phyloP scores from a whole-genome alignment of 768 basidiomycete species.

The Boletus pseudopeckii region DNA sequence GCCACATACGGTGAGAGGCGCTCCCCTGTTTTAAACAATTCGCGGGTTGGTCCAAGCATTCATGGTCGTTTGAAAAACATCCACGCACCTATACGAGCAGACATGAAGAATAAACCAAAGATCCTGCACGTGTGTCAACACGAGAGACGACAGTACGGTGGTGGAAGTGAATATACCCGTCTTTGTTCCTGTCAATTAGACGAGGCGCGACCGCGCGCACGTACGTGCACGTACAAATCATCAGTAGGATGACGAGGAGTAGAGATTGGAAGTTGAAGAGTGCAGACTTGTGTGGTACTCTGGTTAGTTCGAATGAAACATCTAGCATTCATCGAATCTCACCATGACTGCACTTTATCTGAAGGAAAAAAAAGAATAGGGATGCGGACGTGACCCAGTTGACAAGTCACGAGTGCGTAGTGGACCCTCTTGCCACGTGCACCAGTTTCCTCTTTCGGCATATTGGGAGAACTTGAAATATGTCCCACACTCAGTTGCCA shows the following conservation, averaged over 20 bases:
- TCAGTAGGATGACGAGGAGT: conserved; percentile 85
- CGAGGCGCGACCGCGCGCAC: conserved; percentile 86
- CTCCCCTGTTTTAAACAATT: conserved; percentile 59
- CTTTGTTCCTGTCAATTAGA: conserved; percentile 88
- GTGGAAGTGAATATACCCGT: conserved; percentile 59
- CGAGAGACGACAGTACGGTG: background rate
- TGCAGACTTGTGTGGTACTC: conserved; percentile 60
- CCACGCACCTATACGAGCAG: conserved; percentile 83
- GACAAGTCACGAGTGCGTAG: background rate
- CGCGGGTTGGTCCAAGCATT: background rate
- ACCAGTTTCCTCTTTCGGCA: background rate
- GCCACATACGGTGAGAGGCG: conserved; percentile 95
- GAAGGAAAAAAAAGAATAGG: background rate
- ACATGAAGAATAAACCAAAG: conserved; percentile 91
- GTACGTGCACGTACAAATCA: conserved; percentile 98
- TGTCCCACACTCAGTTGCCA: background rate
- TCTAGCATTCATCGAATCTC: background rate
- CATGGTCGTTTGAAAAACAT: background rate
- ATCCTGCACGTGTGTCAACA: conserved; percentile 50
- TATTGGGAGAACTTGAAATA: too few relatives aligned
- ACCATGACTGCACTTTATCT: conserved; percentile 15
- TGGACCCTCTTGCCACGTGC: background rate
- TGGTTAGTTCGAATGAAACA: background rate
- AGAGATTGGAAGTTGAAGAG: conserved; percentile 98
- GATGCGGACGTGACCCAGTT: background rate